Evolutionary conservation across 2,329 filamentous ascomycete genomes (phyloP), one percentile per base, ranked within the genome.

Genomic region (Taxawa tesnikishii): DNA sequence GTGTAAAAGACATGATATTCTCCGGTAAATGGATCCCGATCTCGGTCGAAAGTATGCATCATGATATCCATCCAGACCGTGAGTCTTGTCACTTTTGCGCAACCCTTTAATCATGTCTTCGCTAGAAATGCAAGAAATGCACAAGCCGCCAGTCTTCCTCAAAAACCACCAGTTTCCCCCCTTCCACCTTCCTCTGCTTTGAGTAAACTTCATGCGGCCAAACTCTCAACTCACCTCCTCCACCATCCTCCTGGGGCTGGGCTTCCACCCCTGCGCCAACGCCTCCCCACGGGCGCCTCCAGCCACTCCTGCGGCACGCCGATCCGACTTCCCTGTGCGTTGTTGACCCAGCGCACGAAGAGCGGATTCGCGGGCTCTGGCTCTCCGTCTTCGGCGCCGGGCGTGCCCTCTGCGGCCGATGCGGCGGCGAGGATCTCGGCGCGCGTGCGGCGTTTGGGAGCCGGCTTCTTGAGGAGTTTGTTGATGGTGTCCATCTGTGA

Each of bases 401-500:
- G 62, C 2, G 59, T 61, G 8, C 67, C 67, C 19, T 64, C 69
- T 9, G 54, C 59, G 26, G 53, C 53, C 9, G 54, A 51, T 16
- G 53, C 48, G 28, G 53, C 33, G 45, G 61, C 46, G 56, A 52
- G 55, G 44, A 56, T 58, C 32, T 57, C 52, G 35, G 73, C 73
- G n/a, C 56, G 49, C 4, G 60, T 59, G 14, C 60, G 58, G 24
- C 63, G 60, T 55, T 88, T 87, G 15, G 82, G 78, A 1, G 82
- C 80, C 53, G 87, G 83, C 51, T 87, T 85, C 56, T 85, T 85
- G 32, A 90, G 73, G 2, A 90, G 73, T 48, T 87, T 85, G 63
- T 90, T 87, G 68, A 90, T 88, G 0, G 83, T 90, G 63, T 88
- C 83, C 71, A 84, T 83, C 81, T 87, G 37, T 12, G 18, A 1